Evolutionary conservation across 768 basidiomycete species (phyloP).

Genomic region (Tricholoma saponaceum): DNA sequence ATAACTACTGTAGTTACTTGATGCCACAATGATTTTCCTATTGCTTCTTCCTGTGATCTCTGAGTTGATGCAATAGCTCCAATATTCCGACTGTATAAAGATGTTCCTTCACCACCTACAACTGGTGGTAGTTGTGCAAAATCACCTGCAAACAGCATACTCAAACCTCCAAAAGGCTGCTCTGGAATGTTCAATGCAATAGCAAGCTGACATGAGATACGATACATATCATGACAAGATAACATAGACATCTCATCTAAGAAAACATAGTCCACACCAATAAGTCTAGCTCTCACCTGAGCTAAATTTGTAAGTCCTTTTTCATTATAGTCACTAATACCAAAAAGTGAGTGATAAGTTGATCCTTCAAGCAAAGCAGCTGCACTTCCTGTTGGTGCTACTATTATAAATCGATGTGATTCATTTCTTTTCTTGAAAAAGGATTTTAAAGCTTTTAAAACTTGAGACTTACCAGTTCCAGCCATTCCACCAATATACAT

Average conservation of each 20-base stretch:
- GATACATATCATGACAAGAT: no score
- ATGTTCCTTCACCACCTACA: no score
- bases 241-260: conserved; percentile 41
- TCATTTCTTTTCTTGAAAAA: no score
- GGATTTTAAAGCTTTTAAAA: conserved; percentile 19
- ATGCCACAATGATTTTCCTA: conserved; percentile 17
- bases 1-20: no score
- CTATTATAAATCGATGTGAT: conserved; percentile 20
- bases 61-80: no score
- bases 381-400: no score
- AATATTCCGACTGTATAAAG: background rate
- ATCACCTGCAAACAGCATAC: conserved; percentile 8
- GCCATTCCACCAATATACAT: no score
- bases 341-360: no score
- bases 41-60: conserved; percentile 4
- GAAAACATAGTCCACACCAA: conserved; percentile 31
- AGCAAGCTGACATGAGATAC: no score
- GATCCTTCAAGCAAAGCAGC: no score
- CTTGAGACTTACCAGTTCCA: conserved; percentile 15
- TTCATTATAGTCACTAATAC: no score
- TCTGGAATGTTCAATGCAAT: conserved; percentile 12
- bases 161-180: conserved; percentile 30
- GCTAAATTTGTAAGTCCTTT: conserved; percentile 1
- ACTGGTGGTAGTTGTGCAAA: background rate
- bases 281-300: conserved; percentile 4